Conservation (phyloP, 176 grass and related monocot species). For the Bonia amplexicaulis region DNA sequence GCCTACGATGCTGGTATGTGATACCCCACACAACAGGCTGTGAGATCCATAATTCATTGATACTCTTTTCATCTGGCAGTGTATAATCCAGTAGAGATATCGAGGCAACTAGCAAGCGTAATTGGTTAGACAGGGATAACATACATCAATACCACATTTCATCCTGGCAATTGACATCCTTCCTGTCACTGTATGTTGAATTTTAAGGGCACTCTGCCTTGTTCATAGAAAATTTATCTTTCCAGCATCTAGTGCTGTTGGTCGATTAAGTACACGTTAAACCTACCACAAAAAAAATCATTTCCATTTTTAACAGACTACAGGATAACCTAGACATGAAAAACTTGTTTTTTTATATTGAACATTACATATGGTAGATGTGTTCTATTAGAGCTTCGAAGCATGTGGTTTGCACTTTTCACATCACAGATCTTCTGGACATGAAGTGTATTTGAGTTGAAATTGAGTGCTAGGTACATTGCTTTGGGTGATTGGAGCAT, state of each 20-base stretch:
- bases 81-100: not conserved
- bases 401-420: not conserved
- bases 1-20: no score
- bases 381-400: not conserved
- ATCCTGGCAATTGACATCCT: not conserved
- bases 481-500: not conserved
- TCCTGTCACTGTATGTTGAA: not conserved
- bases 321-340: not conserved
- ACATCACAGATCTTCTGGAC: constrained; percentile 4
- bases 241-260: no score
- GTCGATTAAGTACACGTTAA: not conserved
- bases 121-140: not conserved
- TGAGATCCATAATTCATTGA: not conserved
- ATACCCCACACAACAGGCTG: no score
- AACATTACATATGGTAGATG: not conserved
- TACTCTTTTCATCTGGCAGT: not conserved
- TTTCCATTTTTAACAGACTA: not conserved
- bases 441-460: constrained; percentile 18
- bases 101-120: not conserved
- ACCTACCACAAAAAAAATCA: not conserved
- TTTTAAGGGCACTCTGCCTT: not conserved
- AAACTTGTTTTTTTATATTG: not conserved
- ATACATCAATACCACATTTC: not conserved
- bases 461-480: not conserved
- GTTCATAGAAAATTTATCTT: not conserved